Percentiles rank a stretch among this genome's conserved stretches.
Evolutionary conservation across 192 early-diverging fungal species (phyloP).

Genomic region (Glomus cerebriforme): DNA sequence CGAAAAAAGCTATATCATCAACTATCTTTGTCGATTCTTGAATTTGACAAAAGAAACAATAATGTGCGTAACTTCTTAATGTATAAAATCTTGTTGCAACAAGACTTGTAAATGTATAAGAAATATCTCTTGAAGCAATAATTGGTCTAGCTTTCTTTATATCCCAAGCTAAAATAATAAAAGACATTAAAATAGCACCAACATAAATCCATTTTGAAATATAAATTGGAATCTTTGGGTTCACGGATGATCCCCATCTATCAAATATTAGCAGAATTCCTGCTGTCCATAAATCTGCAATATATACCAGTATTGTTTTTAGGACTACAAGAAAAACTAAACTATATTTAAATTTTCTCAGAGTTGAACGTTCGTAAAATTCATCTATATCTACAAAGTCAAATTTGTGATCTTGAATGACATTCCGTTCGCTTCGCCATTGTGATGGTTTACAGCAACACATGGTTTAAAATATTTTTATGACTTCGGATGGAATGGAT

Average conservation of each 20-base stretch:
- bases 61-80: slow-evolving; percentile 74
- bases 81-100: slow-evolving; percentile 80
- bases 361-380: slow-evolving; percentile 53
- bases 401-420: slow-evolving; percentile 83
- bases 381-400: slow-evolving; percentile 84
- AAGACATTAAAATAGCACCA: slow-evolving; percentile 69
- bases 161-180: slow-evolving; percentile 68
- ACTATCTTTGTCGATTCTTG: slow-evolving; percentile 61
- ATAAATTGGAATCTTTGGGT: slow-evolving; percentile 46
- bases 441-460: not conserved
- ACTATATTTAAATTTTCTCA: slow-evolving; percentile 52
- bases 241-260: slow-evolving; percentile 38
- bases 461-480: not conserved
- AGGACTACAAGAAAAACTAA: slow-evolving; percentile 65
- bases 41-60: slow-evolving; percentile 79
- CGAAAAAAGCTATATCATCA: slow-evolving; percentile 78
- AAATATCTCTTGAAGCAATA: slow-evolving; percentile 71
- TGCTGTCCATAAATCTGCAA: slow-evolving; percentile 79
- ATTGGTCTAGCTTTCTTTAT: slow-evolving; percentile 67
- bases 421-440: slow-evolving; percentile 78
- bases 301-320: slow-evolving; percentile 74
- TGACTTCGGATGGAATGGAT: not conserved
- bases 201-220: slow-evolving; percentile 56
- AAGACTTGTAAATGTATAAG: slow-evolving; percentile 71
- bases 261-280: slow-evolving; percentile 57